Evolutionary conservation across 148 eudicot species (phyloP), one percentile per base, ranked within the genome.

Genomic region (Gaultheria prostrata): DNA sequence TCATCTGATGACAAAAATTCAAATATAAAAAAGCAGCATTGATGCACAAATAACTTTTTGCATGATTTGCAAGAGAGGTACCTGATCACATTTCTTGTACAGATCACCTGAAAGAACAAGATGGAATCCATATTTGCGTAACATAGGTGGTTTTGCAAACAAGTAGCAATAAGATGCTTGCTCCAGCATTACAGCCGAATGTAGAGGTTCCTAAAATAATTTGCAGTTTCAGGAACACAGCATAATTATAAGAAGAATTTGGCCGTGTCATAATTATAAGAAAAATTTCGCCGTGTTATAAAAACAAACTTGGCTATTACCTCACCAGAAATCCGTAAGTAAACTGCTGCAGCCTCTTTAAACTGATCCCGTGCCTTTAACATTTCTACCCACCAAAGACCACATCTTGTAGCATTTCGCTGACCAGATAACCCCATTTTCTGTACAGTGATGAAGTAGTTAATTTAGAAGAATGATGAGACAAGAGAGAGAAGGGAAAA

Each of bases 311-410:
- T 84, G 83, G 88, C 82, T 85, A 91, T 92, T 97, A 97, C 99
- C 98, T 97, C 99, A 91, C 98, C 95, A 88, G 99, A 91, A 89
- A 97, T 91, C 78, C 99, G 97, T 78, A 92, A 91, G 89, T 91
- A 95, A 85, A 97, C 97, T 89, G 85, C 87, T 24, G 99, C 98
- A 88, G 99, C 99, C 77, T 97, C 98, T 90, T 95, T 97, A 87
- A 86, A 89, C 85, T 91, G 92, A 87, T 89, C 91, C 85, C 96
- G 90, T 56, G 97, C 89, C 87, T 92, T 97, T 80, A 94, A 87
- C 99, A 95, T 93, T 85, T 95, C 99, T 85, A 88, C 97, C 99
- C 99, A 97, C 99, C 98, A 95, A 73, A 97, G 91, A 84, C 98
- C 99, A 87, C 99, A 97, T 13, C 99, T 93, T 61, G 92, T 87